Evolutionary conservation across 169 alveolate species (phyloP), one percentile per base, ranked within the genome.

Genomic region (Cyclospora cayetanensis): DNA sequence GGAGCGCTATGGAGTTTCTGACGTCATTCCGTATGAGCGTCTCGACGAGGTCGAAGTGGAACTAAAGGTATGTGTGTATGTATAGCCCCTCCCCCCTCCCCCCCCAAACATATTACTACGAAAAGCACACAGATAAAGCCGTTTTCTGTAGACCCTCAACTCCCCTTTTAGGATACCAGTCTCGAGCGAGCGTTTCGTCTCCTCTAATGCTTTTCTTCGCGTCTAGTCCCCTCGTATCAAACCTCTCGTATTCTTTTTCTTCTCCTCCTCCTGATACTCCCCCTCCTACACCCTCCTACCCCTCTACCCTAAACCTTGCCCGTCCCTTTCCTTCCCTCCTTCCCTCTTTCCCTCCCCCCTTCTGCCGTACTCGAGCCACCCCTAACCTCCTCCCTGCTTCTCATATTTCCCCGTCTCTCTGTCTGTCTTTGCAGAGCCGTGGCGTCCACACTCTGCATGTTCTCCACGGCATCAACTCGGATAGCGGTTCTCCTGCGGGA

Each of bases 391-490:
- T 5, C 74, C 4, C 74, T 12, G 4, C 5, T 22, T 60, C 11
- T 25, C 35, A 12, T 12, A 5, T 25, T 60, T 60, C 12, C 27
- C 27, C 74, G 11, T 60, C 74, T 60, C 39, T 65, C 29, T 1
- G 50, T 7, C 35, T 4, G 7, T 43, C 34, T 34, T 31, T 37
- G 72, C 86, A 87, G 92, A 25, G 82, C 20, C 79, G 92, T 37
- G 74, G 80, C 27, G 55, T 87, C 18, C 42, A 34, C 22, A 74
- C 70, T 3, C 66, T 87, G 41, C 92, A 41, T 31, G 92, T 87
- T n/a, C 77, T 87, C 77, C 79, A 76, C 12, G 92, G 92, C 39
- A 39, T 42, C 46, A 87, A 87, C 92, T 66, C 86, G 15, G 92
- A 87, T 86, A 87, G 92, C 63, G 92, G 82, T 31, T 5, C 87